Percentiles rank a stretch among this genome's conserved stretches.
Evolutionary conservation across 73 alveolate species (phyloP).

Genomic region (Paramecium pentaurelia): DNA sequence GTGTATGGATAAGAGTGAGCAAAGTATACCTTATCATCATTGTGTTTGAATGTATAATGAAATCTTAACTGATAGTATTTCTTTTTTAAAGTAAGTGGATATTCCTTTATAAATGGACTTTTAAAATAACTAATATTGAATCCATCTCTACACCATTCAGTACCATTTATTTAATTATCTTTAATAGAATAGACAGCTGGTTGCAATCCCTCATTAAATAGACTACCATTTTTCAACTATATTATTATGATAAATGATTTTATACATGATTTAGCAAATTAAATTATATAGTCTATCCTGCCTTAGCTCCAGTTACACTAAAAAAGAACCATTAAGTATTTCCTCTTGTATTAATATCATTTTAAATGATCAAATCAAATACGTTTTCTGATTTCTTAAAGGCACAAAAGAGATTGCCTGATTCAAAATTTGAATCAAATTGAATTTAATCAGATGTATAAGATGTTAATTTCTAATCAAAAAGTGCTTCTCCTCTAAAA

Average conservation of each 20-base stretch:
- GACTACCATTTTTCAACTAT: slow-evolving; percentile 50
- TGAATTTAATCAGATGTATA: background rate
- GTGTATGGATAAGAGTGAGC: slow-evolving; percentile 98
- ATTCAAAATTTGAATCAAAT: slow-evolving; percentile 64
- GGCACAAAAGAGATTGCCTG: slow-evolving; percentile 72
- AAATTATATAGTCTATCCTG: slow-evolving; percentile 51
- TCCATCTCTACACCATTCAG: slow-evolving; percentile 60
- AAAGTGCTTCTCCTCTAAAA: slow-evolving; percentile 11
- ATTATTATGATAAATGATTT: background rate
- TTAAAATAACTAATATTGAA: slow-evolving; percentile 46
- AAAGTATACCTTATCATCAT: slow-evolving; percentile 77
- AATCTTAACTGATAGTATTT: slow-evolving; percentile 69
- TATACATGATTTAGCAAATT: slow-evolving; percentile 41
- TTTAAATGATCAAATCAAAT: slow-evolving; percentile 64
- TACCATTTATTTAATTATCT: background rate
- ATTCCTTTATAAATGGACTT: slow-evolving; percentile 46
- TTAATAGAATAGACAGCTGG: slow-evolving; percentile 50
- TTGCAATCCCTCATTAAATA: slow-evolving; percentile 56
- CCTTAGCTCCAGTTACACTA: slow-evolving; percentile 57
- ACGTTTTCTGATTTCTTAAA: slow-evolving; percentile 55
- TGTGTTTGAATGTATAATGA: slow-evolving; percentile 61
- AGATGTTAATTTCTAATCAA: background rate
- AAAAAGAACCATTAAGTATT: slow-evolving; percentile 68
- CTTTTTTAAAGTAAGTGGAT: background rate
- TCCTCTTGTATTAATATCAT: slow-evolving; percentile 73